Evolutionary conservation across 108 stramenopile genomes (phyloP), one percentile per base, ranked within the genome.

Genomic region (Cyclostephanos invisitatus): DNA sequence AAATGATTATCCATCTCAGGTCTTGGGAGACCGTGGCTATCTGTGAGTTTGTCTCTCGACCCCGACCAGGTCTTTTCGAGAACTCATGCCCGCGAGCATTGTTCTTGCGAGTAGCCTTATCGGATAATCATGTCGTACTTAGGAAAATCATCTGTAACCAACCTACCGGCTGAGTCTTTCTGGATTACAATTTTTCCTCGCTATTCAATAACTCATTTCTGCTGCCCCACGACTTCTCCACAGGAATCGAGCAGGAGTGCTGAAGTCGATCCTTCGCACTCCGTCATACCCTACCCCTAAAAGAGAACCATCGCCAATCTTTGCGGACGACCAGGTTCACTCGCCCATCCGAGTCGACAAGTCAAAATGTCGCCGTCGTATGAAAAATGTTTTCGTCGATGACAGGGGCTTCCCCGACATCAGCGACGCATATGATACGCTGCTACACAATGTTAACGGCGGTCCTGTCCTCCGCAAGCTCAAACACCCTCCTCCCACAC

Each of bases 391-490:
- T 14, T 59, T 59, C 32, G 7, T 59, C 15, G 58, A 59, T 14
- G 15, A 59, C 15, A 7, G 58, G 6, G 58, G 58, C 3, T 59
- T 59, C n/a, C 58, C 58, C 29, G 58, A 59, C 32, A 32, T 32
- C 58, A 28, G 32, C 37, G 58, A 28, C 5, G 58, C 32, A 14
- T 59, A 15, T 14, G 58, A 59, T 22, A 14, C 7, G 5, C 29
- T 59, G 29, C 27, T 59, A 6, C 29, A 28, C 58, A 35, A 28
- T 22, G 17, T 59, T 17, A 35, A 59, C 15, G 58, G 29, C 35
- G 58, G 58, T 5, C n/a, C n/a, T 17, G 32, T 59, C 58, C 29
- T 59, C 11, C 58, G 35, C 7, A 59, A 59, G 58, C 58, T 28
- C 11, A 7, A 14, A 12, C 58, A 59, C 17, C 58, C 58, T 5